Evolutionary conservation across 352 stramenopile species (phyloP).

Genomic region (Phytophthora brassicae): DNA sequence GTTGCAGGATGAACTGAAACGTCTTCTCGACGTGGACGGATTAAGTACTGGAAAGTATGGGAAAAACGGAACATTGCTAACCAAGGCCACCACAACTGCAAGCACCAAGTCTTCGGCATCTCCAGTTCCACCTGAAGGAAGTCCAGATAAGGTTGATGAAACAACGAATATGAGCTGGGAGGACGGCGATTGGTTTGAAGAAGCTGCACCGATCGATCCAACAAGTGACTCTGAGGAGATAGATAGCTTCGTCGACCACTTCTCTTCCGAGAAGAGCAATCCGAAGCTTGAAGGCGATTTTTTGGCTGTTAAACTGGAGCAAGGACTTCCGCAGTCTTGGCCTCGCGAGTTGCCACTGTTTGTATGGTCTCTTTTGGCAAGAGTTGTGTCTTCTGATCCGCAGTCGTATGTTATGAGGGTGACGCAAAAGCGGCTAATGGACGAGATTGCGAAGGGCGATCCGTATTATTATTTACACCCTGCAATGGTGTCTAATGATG

Average conservation of each 20-base stretch:
- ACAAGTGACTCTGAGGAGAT: conserved; percentile 20
- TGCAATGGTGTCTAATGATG: conserved; percentile 18
- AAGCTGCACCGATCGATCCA: conserved; percentile 11
- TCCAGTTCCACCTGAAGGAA: not conserved
- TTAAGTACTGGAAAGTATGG: not conserved
- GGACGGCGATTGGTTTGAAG: conserved; percentile 32
- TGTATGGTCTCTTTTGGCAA: conserved; percentile 43
- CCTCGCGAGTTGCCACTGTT: conserved; percentile 37
- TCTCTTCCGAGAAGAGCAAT: conserved; percentile 23
- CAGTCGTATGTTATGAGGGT: conserved; percentile 70
- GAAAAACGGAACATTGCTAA: not conserved
- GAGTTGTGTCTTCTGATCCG: conserved; percentile 43
- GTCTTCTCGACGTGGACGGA: conserved; percentile 12
- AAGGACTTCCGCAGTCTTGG: conserved; percentile 15
- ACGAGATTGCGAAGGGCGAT: conserved; percentile 67
- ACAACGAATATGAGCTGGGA: conserved; percentile 19
- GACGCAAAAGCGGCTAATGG: conserved; percentile 57
- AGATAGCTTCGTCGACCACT: conserved; percentile 23
- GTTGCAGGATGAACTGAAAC: conserved; percentile 22
- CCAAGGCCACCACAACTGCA: not conserved
- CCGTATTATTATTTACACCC: conserved; percentile 74
- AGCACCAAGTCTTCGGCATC: not conserved
- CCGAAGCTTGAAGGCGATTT: conserved; percentile 33
- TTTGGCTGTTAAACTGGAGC: conserved; percentile 35
- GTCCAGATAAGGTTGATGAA: conserved; percentile 9